Base-by-base conservation (phyloP, 192 early-diverging fungal genomes). In the Gaertneriomyces sp. region DNA sequence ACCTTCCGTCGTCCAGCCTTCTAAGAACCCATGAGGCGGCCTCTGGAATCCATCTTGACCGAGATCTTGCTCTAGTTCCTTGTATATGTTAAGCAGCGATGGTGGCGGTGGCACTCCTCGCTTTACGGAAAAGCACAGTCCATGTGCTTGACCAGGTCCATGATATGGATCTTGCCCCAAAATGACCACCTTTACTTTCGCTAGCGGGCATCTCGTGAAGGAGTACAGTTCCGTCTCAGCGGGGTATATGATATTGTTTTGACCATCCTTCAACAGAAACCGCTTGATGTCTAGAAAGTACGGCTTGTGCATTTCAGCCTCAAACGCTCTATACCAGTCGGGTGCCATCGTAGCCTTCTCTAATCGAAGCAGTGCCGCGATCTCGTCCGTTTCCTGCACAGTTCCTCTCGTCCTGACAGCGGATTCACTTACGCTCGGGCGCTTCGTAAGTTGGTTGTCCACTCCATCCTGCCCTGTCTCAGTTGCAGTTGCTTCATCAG, bases 81-180 rank as follows among this genome's bases (percentile, higher is more conserved):
- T 88, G 77, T 88, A 97, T 70, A 98, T 98, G 76, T 98, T 98
- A 25, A 84, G 63, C 38, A 98, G 82, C 10, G 93, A 95, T 40
- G 94, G 96, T 40, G 96, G 96, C 6, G 73, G 63, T 5, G 61
- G 68, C 1, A 97, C 88, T 5, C 87, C 87, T 42, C 87, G 86
- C 42, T 78, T 71, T 45, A 98, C 96, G 64, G 91, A 94, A 69
- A 98, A 96, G 69, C 90, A 92, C 41, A 96, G 77, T 2, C 69
- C 95, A 63, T 95, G 93, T 4, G 95, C 93, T 72, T 94, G 92
- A 50, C 77, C 78, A 0, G 82, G 77, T 0, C 85, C 86, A 74
- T 88, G 93, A 86, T 80, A 93, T 33, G 91, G 91, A 69, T 93
- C 91, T 85, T 98, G 96, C 5, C 96, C 96, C 53, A 98, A 63